Conservation (phyloP, 176 grass and related monocot genomes). For the Carex scoparia region DNA sequence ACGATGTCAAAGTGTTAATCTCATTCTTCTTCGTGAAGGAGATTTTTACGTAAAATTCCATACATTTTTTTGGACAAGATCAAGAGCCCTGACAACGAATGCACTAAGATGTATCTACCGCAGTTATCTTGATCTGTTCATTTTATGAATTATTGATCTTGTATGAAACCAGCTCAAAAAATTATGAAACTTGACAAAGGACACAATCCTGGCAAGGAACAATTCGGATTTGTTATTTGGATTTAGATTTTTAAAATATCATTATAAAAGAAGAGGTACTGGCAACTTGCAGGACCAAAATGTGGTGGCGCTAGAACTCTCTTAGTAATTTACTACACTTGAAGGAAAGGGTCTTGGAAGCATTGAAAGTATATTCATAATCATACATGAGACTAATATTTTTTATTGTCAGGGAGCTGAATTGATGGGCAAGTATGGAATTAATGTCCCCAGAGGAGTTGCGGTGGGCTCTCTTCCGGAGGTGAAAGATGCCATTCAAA, state of each 20-base stretch:
- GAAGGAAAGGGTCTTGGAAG: not conserved
- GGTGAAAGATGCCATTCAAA: slow-evolving; percentile 58
- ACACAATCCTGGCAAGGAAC: not conserved
- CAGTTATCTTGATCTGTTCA: not conserved
- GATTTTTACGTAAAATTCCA: too few relatives aligned
- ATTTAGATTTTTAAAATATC: not conserved
- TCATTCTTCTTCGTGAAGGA: not conserved
- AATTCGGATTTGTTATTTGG: not conserved
- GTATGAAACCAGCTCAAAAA: not conserved
- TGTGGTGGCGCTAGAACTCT: not conserved
- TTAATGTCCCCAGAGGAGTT: slow-evolving; percentile 82
- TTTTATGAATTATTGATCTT: not conserved
- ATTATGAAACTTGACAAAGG: not conserved
- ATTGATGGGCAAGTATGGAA: slow-evolving; percentile 89
- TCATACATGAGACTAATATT: not conserved
- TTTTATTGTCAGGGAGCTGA: slow-evolving; percentile 67
- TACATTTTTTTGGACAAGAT: not conserved
- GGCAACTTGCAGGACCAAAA: not conserved
- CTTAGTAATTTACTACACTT: not conserved
- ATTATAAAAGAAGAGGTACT: not conserved
- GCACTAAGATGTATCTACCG: not conserved
- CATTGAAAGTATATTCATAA: not conserved
- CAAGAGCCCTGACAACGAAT: not conserved
- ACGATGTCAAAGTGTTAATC: not conserved
- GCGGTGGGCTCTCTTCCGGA: slow-evolving; percentile 60